Conservation (phyloP, 2,329 filamentous ascomycete genomes). For the Alternaria arbusti region DNA sequence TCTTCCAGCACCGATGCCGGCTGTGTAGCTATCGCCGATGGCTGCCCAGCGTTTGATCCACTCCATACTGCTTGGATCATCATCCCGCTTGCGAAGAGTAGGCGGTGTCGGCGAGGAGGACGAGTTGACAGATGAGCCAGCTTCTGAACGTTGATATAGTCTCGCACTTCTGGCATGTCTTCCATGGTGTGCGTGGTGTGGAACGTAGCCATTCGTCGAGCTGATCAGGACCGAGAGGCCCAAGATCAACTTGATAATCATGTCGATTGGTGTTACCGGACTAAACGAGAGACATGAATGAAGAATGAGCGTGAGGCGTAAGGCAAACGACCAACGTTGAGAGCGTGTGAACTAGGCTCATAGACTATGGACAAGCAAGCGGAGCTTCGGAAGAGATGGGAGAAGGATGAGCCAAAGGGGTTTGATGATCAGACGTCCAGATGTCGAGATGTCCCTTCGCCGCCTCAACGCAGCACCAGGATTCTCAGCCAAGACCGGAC, state of each 20-base stretch:
- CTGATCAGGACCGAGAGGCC: background rate
- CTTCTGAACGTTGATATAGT: background rate
- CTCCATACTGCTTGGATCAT: background rate
- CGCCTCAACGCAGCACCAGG: background rate
- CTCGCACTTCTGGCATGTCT: background rate
- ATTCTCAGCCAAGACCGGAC: background rate
- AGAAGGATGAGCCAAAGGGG: background rate
- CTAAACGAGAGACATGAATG: background rate
- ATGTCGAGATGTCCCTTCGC: background rate
- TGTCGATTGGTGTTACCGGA: background rate
- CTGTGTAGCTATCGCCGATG: conserved; percentile 6
- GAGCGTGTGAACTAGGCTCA: background rate
- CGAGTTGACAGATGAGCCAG: background rate
- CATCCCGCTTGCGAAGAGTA: background rate
- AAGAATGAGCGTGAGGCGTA: background rate
- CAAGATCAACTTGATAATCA: background rate
- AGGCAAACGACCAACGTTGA: background rate
- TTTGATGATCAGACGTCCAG: background rate
- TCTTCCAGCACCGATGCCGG: conserved; percentile 2
- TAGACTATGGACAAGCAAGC: background rate
- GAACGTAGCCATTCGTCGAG: background rate
- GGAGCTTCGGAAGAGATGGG: background rate
- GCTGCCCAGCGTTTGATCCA: conserved; percentile 8
- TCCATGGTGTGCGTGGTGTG: background rate
- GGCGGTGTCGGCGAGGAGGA: background rate